Conservation (phyloP, 148 eudicot genomes). For the Camellia granthamiana region DNA sequence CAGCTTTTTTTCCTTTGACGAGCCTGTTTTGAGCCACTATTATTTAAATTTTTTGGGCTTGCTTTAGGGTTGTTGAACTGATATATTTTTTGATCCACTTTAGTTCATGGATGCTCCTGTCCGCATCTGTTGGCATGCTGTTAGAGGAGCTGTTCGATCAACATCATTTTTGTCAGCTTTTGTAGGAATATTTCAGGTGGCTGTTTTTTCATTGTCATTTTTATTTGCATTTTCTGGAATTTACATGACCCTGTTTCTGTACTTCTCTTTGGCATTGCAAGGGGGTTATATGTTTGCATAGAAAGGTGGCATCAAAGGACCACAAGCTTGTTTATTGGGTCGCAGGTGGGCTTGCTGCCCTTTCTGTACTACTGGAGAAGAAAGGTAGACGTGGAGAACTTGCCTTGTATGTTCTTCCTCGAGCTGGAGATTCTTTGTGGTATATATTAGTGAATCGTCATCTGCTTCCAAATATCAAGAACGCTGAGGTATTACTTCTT, state of each 20-base stretch:
- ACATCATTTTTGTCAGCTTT: conserved; percentile 89
- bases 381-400: conserved; percentile 88
- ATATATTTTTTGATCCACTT: conserved; percentile 4
- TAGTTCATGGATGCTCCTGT: conserved; percentile 87
- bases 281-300: conserved; percentile 89
- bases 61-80: neutral
- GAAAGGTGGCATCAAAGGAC: conserved; percentile 86
- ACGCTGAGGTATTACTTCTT: conserved; percentile 73
- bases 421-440: conserved; percentile 95
- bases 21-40: neutral
- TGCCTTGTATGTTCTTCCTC: conserved; percentile 93
- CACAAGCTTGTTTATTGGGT: conserved; percentile 97
- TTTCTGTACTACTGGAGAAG: conserved; percentile 86
- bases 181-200: conserved; percentile 96
- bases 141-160: conserved; percentile 86
- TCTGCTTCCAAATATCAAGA: conserved; percentile 74
- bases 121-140: conserved; percentile 83
- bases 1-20: neutral
- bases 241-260: conserved; percentile 1
- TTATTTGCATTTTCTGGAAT: neutral
- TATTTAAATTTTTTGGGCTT: neutral
- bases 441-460: conserved; percentile 82
- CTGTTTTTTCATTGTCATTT: conserved; percentile 6
- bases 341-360: conserved; percentile 86
- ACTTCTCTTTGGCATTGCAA: conserved; percentile 33